phyloP scores from a whole-genome alignment of 352 stramenopile species.

The Saprolegnia diclina region DNA sequence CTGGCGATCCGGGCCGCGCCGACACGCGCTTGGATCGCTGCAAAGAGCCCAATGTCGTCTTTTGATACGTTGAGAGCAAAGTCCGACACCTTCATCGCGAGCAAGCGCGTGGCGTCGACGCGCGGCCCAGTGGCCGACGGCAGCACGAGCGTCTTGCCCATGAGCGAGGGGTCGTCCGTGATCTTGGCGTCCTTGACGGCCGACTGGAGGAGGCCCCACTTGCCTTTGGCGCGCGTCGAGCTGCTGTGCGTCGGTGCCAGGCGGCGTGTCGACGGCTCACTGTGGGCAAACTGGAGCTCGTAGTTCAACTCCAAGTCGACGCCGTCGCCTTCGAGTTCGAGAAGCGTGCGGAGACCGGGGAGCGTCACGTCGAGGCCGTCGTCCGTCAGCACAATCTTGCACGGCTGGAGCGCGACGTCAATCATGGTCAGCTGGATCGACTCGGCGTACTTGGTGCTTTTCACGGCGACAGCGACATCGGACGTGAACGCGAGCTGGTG shows the following conservation, averaged over 20 bases:
- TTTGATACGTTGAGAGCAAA: slow-evolving; percentile 78
- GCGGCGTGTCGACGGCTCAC: slow-evolving; percentile 23
- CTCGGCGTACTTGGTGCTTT: slow-evolving; percentile 59
- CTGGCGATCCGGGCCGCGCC: slow-evolving; percentile 70
- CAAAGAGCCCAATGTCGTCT: slow-evolving; percentile 72
- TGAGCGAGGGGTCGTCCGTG: not conserved
- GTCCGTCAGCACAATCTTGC: slow-evolving; percentile 48
- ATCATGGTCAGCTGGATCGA: slow-evolving; percentile 63
- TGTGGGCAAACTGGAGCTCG: slow-evolving; percentile 48
- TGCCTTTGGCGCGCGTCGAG: slow-evolving; percentile 9
- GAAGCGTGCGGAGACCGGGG: slow-evolving; percentile 58
- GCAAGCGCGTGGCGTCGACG: slow-evolving; percentile 41
- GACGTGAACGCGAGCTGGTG: slow-evolving; percentile 78
- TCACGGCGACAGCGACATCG: slow-evolving; percentile 55
- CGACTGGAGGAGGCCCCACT: slow-evolving; percentile 17
- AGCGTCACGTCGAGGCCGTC: slow-evolving; percentile 75
- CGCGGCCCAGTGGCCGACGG: not conserved
- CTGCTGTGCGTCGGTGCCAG: not conserved
- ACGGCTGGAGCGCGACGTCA: slow-evolving; percentile 77
- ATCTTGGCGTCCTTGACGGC: slow-evolving; percentile 14
- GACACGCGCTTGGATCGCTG: slow-evolving; percentile 61
- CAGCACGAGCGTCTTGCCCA: not conserved
- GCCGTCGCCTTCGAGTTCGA: slow-evolving; percentile 82
- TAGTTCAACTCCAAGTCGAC: slow-evolving; percentile 77
- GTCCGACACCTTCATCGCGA: slow-evolving; percentile 78